Conservation (phyloP, 2,329 filamentous ascomycete genomes). For the Diaporthe ampelina region DNA sequence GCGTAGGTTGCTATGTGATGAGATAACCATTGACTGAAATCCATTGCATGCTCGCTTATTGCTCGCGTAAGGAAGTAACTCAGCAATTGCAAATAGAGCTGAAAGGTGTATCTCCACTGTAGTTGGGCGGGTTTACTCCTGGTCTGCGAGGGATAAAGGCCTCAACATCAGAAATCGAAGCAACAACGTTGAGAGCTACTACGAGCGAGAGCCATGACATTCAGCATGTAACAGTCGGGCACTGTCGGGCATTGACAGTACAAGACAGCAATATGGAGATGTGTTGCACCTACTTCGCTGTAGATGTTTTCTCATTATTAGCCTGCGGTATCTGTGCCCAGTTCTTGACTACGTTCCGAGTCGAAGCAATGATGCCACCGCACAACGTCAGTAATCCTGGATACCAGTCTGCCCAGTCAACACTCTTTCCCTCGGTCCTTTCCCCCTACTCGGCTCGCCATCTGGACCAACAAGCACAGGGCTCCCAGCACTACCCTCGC, state of each 20-base stretch:
- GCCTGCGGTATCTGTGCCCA: no score
- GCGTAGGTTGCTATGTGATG: not conserved
- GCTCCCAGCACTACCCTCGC: slow-evolving; percentile 42
- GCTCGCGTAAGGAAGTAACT: not conserved
- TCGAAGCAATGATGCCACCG: no score
- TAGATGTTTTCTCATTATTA: no score
- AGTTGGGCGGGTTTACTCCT: no score
- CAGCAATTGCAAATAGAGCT: not conserved
- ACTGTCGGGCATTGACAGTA: not conserved
- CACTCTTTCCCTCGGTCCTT: slow-evolving; percentile 43
- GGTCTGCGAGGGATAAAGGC: no score
- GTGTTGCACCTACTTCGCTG: no score
- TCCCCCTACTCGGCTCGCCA: slow-evolving; percentile 45
- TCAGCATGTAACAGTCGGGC: no score
- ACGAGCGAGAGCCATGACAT: no score
- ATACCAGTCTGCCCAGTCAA: slow-evolving; percentile 75
- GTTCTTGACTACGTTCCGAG: no score
- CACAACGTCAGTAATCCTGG: slow-evolving; percentile 74
- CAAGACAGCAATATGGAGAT: not conserved
- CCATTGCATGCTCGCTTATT: not conserved
- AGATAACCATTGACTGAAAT: not conserved
- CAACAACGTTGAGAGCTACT: no score
- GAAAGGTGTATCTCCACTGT: not conserved
- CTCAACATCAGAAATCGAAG: no score
- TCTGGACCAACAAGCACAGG: slow-evolving; percentile 44